phyloP scores from a whole-genome alignment of 1,284 basidiomycete species.

The Cronartium quercuum region DNA sequence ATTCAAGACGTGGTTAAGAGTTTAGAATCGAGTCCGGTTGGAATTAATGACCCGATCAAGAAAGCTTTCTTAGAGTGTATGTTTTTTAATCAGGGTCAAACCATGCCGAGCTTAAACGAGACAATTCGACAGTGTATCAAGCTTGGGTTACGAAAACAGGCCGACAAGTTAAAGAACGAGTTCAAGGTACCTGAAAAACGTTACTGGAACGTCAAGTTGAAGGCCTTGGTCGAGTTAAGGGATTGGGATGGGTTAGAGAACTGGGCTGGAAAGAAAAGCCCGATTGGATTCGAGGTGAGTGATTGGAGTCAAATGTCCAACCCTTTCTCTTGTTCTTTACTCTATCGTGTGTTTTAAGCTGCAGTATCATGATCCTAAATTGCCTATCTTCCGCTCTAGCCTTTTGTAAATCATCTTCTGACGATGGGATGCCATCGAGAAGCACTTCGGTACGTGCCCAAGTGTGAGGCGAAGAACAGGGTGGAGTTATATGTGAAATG shows the following conservation, averaged over 20 bases:
- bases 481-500: conserved; percentile 80
- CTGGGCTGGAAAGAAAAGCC: conserved; percentile 79
- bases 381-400: conserved; percentile 46
- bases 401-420: conserved; percentile 75
- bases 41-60: conserved; percentile 22
- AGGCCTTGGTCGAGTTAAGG: conserved; percentile 65
- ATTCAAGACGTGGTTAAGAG: conserved; percentile 64
- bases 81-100: conserved; percentile 20
- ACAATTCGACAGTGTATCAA: conserved; percentile 69
- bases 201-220: conserved; percentile 85
- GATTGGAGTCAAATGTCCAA: neutral
- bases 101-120: conserved; percentile 64
- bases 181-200: conserved; percentile 84
- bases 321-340: neutral
- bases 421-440: conserved; percentile 65
- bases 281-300: conserved; percentile 68
- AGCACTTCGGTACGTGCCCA: conserved; percentile 66
- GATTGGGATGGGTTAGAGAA: conserved; percentile 78
- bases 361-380: no score
- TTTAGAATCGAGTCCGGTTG: neutral
- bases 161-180: conserved; percentile 74
- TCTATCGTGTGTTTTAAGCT: neutral
- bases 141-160: conserved; percentile 72
- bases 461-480: conserved; percentile 73
- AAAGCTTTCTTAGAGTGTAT: conserved; percentile 43